These are phyloP conservation scores for Penicillium malachiteum DNA, from an alignment of 495 filamentous ascomycete species.

Conservation along the genomic window DNA sequence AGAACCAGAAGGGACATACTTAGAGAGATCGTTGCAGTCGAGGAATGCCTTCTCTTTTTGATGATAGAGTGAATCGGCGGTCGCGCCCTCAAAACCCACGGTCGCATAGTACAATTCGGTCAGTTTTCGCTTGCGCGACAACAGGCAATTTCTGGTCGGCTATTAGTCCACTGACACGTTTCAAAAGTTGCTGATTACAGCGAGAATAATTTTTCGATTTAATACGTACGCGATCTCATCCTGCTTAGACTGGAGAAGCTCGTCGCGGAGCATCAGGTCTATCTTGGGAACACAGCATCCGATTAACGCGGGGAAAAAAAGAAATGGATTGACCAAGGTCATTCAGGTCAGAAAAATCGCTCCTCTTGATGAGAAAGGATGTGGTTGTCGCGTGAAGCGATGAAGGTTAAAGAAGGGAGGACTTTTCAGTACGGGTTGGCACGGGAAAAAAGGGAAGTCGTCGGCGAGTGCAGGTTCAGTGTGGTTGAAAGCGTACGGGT, in stretches of 20 bases:
- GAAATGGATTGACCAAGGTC: slow-evolving; percentile 45
- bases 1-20: slow-evolving; percentile 55
- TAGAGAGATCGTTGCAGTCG: slow-evolving; percentile 68
- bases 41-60: slow-evolving; percentile 62
- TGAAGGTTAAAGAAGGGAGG: slow-evolving; percentile 37
- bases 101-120: slow-evolving; percentile 70
- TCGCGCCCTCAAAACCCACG: slow-evolving; percentile 47
- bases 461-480: slow-evolving; percentile 4
- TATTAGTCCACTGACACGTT: slow-evolving; percentile 36
- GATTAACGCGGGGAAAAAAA: slow-evolving; percentile 56
- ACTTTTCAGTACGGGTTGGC: slow-evolving; percentile 37
- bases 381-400: slow-evolving; percentile 47
- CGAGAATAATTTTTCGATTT: slow-evolving; percentile 22
- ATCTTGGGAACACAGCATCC: slow-evolving; percentile 57
- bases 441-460: slow-evolving; percentile 27
- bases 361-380: slow-evolving; percentile 54
- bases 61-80: slow-evolving; percentile 56
- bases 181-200: slow-evolving; percentile 9
- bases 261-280: slow-evolving; percentile 59
- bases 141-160: slow-evolving; percentile 64
- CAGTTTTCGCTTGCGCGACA: slow-evolving; percentile 80
- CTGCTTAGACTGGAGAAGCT: slow-evolving; percentile 56
- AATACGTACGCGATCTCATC: slow-evolving; percentile 63
- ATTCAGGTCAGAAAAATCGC: slow-evolving; percentile 53
- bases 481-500: slow-evolving; percentile 2